These are phyloP conservation scores for Rhododendron ferrugineum DNA, from an alignment of 148 eudicot species.

Conservation along the genomic window DNA sequence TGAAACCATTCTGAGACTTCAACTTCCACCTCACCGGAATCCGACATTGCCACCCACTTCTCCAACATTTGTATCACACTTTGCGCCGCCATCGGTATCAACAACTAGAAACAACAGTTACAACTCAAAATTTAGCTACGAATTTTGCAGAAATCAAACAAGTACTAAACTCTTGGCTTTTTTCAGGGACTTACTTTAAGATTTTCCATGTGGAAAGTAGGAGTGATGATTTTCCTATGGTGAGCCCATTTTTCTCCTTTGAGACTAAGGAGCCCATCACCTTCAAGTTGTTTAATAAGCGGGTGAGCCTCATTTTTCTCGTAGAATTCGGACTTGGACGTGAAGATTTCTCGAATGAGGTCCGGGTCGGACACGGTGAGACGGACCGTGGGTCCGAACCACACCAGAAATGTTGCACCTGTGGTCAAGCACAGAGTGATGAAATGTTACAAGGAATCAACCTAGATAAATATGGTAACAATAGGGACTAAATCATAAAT, in stretches of 20 bases:
- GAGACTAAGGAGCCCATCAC: conserved; percentile 80
- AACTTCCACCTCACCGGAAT: conserved; percentile 50
- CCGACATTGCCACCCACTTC: conserved; percentile 38
- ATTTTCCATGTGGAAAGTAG: conserved; percentile 89
- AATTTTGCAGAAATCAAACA: background rate
- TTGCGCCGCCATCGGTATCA: conserved; percentile 61
- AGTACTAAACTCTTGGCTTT: too few relatives aligned
- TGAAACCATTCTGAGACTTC: conserved; percentile 85
- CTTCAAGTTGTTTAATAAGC: conserved; percentile 72
- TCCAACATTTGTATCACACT: conserved; percentile 62
- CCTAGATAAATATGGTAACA: background rate
- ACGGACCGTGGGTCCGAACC: conserved; percentile 88
- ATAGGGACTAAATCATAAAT: background rate
- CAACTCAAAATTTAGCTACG: background rate
- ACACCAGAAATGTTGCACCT: conserved; percentile 85
- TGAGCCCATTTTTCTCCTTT: conserved; percentile 99
- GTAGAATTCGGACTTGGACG: conserved; percentile 63
- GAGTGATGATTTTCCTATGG: conserved; percentile 87
- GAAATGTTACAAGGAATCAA: background rate
- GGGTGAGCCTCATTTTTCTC: conserved; percentile 88
- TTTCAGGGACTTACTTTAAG: conserved; percentile 52
- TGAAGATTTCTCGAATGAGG: conserved; percentile 72
- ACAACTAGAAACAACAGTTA: conserved; percentile 29
- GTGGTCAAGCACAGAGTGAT: background rate
- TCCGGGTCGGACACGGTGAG: conserved; percentile 80